These are phyloP conservation scores for Globisporangium echinulatum DNA, from an alignment of 352 stramenopile species.

Conservation along the genomic window DNA sequence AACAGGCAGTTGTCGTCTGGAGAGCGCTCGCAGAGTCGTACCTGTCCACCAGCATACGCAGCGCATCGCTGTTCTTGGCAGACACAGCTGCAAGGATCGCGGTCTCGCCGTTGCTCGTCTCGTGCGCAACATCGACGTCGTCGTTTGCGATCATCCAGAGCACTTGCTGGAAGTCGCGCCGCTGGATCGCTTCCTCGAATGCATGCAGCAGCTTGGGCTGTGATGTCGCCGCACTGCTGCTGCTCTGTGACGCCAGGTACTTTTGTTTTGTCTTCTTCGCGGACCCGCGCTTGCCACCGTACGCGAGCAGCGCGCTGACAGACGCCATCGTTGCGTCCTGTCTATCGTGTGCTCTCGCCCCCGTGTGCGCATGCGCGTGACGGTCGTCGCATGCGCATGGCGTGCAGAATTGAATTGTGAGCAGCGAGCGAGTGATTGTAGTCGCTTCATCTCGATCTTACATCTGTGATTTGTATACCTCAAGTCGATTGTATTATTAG, in stretches of 20 bases:
- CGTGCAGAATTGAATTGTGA: too few species aligned
- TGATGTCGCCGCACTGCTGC: neutral
- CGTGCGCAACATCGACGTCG: constrained; percentile 35
- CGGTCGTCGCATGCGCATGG: too few species aligned
- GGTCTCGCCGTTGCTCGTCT: constrained; percentile 52
- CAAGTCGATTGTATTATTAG: too few species aligned
- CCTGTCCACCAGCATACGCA: constrained; percentile 40
- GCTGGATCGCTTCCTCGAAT: constrained; percentile 48
- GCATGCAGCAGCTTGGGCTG: constrained; percentile 6
- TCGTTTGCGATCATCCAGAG: constrained; percentile 70
- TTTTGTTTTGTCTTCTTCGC: constrained; percentile 4
- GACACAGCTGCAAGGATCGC: constrained; percentile 51
- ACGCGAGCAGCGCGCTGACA: constrained; percentile 7
- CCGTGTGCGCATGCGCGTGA: too few species aligned
- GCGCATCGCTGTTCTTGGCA: constrained; percentile 30
- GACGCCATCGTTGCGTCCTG: constrained; percentile 1
- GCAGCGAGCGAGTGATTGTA: too few species aligned
- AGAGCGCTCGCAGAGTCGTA: constrained; percentile 11
- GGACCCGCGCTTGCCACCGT: neutral
- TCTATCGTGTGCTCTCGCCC: too few species aligned
- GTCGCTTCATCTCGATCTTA: too few species aligned
- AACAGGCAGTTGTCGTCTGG: neutral
- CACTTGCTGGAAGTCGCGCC: constrained; percentile 49
- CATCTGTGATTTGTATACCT: too few species aligned
- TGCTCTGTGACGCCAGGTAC: constrained; percentile 1